phyloP scores from a whole-genome alignment of 495 filamentous ascomycete genomes.

The Aspergillus taichungensis region DNA sequence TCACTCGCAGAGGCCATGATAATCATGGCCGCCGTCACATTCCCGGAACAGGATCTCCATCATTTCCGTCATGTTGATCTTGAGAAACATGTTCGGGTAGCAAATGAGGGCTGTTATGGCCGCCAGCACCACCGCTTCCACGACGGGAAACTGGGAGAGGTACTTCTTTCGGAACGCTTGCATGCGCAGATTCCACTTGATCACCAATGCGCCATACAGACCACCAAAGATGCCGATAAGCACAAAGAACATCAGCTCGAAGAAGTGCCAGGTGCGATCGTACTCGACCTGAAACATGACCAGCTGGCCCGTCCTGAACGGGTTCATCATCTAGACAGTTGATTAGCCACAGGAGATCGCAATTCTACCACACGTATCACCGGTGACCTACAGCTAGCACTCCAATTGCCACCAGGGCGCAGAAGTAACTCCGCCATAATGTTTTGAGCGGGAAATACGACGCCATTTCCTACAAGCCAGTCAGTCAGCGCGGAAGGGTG shows the following conservation, averaged over 20 bases:
- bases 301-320: slow-evolving; percentile 93
- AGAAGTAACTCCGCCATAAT: slow-evolving; percentile 97
- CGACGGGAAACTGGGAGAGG: slow-evolving; percentile 70
- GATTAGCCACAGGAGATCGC: slow-evolving; percentile 8
- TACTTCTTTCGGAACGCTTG: slow-evolving; percentile 96
- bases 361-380: neutral
- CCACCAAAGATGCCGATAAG: slow-evolving; percentile 90
- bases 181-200: slow-evolving; percentile 92
- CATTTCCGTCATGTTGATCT: slow-evolving; percentile 98
- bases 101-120: slow-evolving; percentile 80
- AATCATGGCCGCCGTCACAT: slow-evolving; percentile 88
- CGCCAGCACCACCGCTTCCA: slow-evolving; percentile 82
- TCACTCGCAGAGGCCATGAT: slow-evolving; percentile 83
- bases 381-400: slow-evolving; percentile 61
- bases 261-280: slow-evolving; percentile 96
- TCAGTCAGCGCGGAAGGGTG: slow-evolving; percentile 8
- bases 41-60: slow-evolving; percentile 97
- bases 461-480: slow-evolving; percentile 68
- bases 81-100: slow-evolving; percentile 90
- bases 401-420: slow-evolving; percentile 90
- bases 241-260: slow-evolving; percentile 89
- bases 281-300: slow-evolving; percentile 99
- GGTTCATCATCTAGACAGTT: slow-evolving; percentile 67
- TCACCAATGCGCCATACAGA: slow-evolving; percentile 92
- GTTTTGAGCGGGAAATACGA: slow-evolving; percentile 96